Evolutionary conservation across 75 land plant species (phyloP).

Genomic region (Sequoia sempervirens): DNA sequence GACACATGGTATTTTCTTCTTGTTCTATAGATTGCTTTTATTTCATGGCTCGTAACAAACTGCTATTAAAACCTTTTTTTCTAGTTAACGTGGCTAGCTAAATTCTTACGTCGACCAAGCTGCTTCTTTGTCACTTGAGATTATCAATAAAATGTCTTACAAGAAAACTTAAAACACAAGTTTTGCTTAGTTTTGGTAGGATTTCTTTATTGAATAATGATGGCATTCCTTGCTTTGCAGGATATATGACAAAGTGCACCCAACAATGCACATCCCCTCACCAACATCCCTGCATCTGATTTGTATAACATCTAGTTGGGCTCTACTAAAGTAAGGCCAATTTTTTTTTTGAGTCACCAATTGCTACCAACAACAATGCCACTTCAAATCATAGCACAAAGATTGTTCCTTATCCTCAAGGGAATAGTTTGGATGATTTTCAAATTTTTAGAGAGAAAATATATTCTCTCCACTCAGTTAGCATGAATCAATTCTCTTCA

Average conservation of each 20-base stretch:
- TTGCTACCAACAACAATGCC: conserved; percentile 72
- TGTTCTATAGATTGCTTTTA: background rate
- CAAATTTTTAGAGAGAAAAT: conserved; percentile 41
- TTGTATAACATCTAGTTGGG: conserved; percentile 50
- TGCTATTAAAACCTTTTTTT: background rate
- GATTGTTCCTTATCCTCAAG: no score
- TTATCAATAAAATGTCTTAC: no score
- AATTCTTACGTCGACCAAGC: no score
- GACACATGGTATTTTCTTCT: no score
- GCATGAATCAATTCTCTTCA: no score
- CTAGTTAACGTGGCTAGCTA: no score
- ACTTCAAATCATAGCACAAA: conserved; percentile 62
- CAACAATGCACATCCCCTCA: conserved; percentile 38
- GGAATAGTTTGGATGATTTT: conserved; percentile 34
- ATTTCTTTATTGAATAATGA: no score
- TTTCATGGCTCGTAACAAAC: background rate
- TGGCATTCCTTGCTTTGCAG: background rate
- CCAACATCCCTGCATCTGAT: conserved; percentile 50
- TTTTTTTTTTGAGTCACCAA: conserved; percentile 57
- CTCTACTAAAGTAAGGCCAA: conserved; percentile 20
- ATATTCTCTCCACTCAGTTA: no score
- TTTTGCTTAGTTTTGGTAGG: background rate
- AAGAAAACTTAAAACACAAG: no score
- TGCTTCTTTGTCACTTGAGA: no score
- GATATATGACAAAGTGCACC: conserved; percentile 29